phyloP scores from a whole-genome alignment of 169 alveolate genomes.

The Babesia gibsoni region DNA sequence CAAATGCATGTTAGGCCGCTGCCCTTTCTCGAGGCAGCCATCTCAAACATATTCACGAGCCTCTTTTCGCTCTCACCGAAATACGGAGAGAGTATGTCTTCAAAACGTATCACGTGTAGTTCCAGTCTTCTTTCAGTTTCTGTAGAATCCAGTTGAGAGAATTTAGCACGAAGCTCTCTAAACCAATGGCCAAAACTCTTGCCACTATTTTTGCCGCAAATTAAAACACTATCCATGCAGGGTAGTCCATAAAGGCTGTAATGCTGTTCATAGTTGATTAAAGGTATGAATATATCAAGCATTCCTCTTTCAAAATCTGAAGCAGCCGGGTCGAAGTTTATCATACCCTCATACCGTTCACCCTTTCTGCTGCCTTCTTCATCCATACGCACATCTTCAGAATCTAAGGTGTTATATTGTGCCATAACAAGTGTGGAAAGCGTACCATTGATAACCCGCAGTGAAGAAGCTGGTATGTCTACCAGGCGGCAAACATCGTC shows the following conservation, averaged over 20 bases:
- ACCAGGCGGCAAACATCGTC: slow-evolving; percentile 36
- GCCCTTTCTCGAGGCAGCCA: slow-evolving; percentile 8
- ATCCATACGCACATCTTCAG: background rate
- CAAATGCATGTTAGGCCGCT: slow-evolving; percentile 50
- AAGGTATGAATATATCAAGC: slow-evolving; percentile 6
- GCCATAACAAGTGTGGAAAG: background rate
- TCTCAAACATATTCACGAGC: slow-evolving; percentile 22
- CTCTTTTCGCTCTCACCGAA: slow-evolving; percentile 58
- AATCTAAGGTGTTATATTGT: background rate
- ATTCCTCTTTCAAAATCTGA: slow-evolving; percentile 27
- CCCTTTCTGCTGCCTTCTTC: background rate
- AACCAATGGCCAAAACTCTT: slow-evolving; percentile 41
- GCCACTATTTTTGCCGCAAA: slow-evolving; percentile 41
- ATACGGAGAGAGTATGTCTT: slow-evolving; percentile 47
- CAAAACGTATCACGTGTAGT: slow-evolving; percentile 37
- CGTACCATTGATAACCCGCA: slow-evolving; percentile 20
- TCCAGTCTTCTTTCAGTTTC: slow-evolving; percentile 1
- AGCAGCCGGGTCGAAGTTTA: background rate
- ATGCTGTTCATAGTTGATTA: background rate
- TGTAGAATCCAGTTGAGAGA: background rate
- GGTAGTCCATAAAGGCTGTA: slow-evolving; percentile 17
- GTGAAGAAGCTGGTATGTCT: background rate
- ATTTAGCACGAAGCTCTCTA: slow-evolving; percentile 9
- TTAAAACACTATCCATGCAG: slow-evolving; percentile 4
- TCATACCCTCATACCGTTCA: background rate